Base-by-base conservation (phyloP, 768 basidiomycete species). In the Naematelia aurantialba region DNA sequence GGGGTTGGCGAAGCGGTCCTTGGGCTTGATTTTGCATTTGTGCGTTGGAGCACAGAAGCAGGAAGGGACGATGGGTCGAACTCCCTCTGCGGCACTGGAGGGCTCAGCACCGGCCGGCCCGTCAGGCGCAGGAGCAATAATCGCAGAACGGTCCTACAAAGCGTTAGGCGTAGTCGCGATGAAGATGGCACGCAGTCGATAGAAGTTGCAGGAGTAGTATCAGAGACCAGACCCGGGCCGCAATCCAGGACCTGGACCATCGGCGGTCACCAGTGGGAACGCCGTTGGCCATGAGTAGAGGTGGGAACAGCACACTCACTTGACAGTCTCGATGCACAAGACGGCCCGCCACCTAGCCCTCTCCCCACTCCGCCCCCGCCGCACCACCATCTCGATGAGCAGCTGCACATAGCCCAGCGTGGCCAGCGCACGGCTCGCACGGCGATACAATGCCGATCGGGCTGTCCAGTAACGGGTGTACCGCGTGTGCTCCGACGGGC, bases 391-490 rank as follows among this genome's bases (percentile, higher is more conserved):
- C 79, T 98, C 94, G 50, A 93, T 69, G 25, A 97, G 79, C 46
- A 98, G 83, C 73, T 96, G 87, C 13, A 86, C 82, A 76, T 87
- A 92, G 45, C 84, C 84, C 62, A 92, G 81, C 31, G 91, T 80
- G 69, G 89, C 87, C 4, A 97, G 82, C 1, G 81, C 72, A 45
- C 91, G 81, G 22, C 88, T 85, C 8, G 84, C 84, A 85, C 87
- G 87, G 75, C 86, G 87, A 80, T 97, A 98, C 14, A 81, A 74
- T 5, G 70, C 52, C 46, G 85, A 83, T 69, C 82, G 85, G 73
- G 87, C 84, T 19, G 84, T 82, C 89, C 89, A 98, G 47, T 89
- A 88, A 56, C 84, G 84, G 14, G 94, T 96, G 78, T 89, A 98
- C 60, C 91, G 89, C 29, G 89, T 83, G 76, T 97, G 94, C 46